Conservation (phyloP, 140 eudicot genomes). For the Erigeron philadelphicus region DNA sequence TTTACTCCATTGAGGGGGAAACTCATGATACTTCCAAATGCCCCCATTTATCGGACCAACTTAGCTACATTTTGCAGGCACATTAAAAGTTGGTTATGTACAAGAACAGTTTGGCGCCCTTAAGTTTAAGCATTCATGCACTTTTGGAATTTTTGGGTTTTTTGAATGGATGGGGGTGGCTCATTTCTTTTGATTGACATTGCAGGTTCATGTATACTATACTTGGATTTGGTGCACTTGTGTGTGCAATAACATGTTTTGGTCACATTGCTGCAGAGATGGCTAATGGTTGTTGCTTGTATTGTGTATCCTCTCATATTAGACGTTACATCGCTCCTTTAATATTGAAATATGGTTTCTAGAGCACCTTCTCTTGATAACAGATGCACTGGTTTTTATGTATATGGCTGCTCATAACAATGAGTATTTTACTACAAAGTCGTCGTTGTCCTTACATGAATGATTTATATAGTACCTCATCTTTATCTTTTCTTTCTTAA, state of each 20-base stretch:
- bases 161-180: neutral
- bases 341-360: neutral
- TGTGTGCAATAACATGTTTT: conserved; percentile 29
- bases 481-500: conserved; percentile 42
- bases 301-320: conserved; percentile 27
- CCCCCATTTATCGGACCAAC: too few relatives aligned
- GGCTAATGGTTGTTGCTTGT: conserved; percentile 21
- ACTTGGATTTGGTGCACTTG: conserved; percentile 26
- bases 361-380: neutral
- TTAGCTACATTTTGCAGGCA: too few relatives aligned
- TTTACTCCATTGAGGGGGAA: too few relatives aligned
- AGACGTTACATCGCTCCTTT: neutral
- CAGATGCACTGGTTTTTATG: neutral
- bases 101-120: too few relatives aligned
- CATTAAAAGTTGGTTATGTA: too few relatives aligned
- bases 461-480: conserved; percentile 41
- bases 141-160: neutral
- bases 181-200: neutral
- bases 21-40: too few relatives aligned
- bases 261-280: conserved; percentile 35
- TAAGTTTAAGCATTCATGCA: too few relatives aligned
- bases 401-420: neutral
- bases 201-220: conserved; percentile 41
- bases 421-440: neutral
- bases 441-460: conserved; percentile 35